phyloP scores from a whole-genome alignment of 805 yeast genomes.

The Saccharomycopsis javanensis region DNA sequence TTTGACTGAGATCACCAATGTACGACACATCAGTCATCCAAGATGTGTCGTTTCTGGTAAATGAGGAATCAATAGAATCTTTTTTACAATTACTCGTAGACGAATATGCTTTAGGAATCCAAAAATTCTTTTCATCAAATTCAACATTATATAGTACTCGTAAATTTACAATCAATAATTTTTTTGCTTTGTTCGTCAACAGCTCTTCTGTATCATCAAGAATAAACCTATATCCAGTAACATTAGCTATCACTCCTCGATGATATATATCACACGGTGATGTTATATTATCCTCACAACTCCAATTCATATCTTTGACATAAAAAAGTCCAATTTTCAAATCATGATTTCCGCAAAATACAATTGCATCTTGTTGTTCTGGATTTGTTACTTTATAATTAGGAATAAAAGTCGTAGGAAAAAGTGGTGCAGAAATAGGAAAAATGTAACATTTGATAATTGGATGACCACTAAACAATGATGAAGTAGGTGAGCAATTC shows the following conservation, averaged over 20 bases:
- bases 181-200: not conserved
- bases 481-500: not conserved
- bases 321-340: conserved; percentile 15
- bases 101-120: not conserved
- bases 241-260: conserved; percentile 14
- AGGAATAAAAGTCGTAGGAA: conserved; percentile 13
- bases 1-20: not conserved
- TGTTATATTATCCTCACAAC: conserved; percentile 11
- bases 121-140: not conserved
- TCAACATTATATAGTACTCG: not conserved
- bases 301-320: conserved; percentile 13
- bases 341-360: conserved; percentile 13
- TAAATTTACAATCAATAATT: not conserved
- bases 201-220: not conserved
- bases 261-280: conserved; percentile 10
- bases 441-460: not conserved
- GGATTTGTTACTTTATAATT: conserved; percentile 16
- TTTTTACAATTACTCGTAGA: not conserved
- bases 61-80: not conserved
- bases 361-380: conserved; percentile 15
- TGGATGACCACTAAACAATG: not conserved
- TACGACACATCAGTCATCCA: not conserved
- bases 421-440: conserved; percentile 14
- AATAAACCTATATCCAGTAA: not conserved
- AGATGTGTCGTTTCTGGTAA: not conserved